Base-by-base conservation (phyloP, 495 filamentous ascomycete species). In the Margaritispora aquatica region DNA sequence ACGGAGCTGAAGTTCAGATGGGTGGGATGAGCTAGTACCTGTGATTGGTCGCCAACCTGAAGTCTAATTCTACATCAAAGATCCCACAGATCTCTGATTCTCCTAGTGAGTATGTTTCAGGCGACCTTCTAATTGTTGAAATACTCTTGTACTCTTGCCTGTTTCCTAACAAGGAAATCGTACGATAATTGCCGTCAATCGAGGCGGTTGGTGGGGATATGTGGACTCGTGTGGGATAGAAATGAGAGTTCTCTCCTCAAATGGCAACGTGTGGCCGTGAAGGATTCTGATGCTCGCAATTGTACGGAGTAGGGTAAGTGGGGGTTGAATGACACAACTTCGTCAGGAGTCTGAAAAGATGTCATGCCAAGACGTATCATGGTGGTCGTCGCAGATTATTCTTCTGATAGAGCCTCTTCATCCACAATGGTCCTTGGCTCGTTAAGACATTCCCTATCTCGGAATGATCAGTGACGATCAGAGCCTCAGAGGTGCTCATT, bases 1-100 rank as follows among this genome's bases (percentile, higher is more conserved):
- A 8, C n/a, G 26, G 7, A 55, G 58, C 51, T 60, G 58, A 60
- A 46, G 36, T 47, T 23, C 41, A 52, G n/a, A 49, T 54, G 51
- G 51, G 58, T 54, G 58, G 50, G 47, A 27, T 26, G 36, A 15
- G 26, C 48, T 20, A 2, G 0, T 10, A 1, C 0, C 4, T 19
- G 17, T 60, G 36, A 60, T 55, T 54, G 58, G 58, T 23, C 0
- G 31, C 47, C 8, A 11, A 20, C 9, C 2, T 44, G 38, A n/a
- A 2, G 7, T n/a, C 8, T 8, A 17, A 44, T 8, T 44, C 17
- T 8, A 2, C 19, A 17, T 44, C 10, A 17, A 44, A 17, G 17
- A 17, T 17, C 19, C 8, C 4, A 44, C 10, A n/a, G 19, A 3
- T 56, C 7, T 44, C n/a, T n/a, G n/a, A n/a, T n/a, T n/a, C n/a